These are phyloP conservation scores for Ceratocystis lukuohia DNA, from an alignment of 2,329 filamentous ascomycete genomes.

Conservation along the genomic window DNA sequence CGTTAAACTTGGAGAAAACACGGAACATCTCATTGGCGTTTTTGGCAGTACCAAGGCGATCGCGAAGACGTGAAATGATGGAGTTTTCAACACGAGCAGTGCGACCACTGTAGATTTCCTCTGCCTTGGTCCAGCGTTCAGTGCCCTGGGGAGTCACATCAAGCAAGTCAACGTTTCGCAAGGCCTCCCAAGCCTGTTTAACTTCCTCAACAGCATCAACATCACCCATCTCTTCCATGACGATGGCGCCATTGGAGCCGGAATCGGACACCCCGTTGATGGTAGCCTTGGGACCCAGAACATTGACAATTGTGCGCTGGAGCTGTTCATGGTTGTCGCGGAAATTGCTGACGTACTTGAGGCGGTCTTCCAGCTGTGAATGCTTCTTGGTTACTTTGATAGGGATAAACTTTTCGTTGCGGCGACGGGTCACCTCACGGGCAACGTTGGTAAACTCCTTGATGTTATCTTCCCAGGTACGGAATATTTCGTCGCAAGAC, in stretches of 20 bases:
- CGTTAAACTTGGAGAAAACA: conserved; percentile 99
- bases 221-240: conserved; percentile 90
- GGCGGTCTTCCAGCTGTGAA: conserved; percentile 71
- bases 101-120: conserved; percentile 92
- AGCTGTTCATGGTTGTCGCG: conserved; percentile 95
- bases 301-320: conserved; percentile 88
- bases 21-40: conserved; percentile 99
- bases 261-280: conserved; percentile 33
- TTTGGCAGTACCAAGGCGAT: conserved; percentile 87
- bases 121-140: conserved; percentile 80
- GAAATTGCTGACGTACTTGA: conserved; percentile 91
- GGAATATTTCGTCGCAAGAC: conserved; percentile 73
- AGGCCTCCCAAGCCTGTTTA: conserved; percentile 78
- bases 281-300: conserved; percentile 61
- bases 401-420: conserved; percentile 96
- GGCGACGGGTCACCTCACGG: conserved; percentile 80
- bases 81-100: conserved; percentile 97
- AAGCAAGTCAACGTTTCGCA: conserved; percentile 89
- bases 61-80: conserved; percentile 85
- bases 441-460: conserved; percentile 98
- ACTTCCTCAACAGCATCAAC: conserved; percentile 96
- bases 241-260: conserved; percentile 46
- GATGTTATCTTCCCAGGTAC: conserved; percentile 85
- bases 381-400: conserved; percentile 91
- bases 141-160: conserved; percentile 87